phyloP scores from a whole-genome alignment of 352 stramenopile species.

The Phytophthora macrochlamydospora region DNA sequence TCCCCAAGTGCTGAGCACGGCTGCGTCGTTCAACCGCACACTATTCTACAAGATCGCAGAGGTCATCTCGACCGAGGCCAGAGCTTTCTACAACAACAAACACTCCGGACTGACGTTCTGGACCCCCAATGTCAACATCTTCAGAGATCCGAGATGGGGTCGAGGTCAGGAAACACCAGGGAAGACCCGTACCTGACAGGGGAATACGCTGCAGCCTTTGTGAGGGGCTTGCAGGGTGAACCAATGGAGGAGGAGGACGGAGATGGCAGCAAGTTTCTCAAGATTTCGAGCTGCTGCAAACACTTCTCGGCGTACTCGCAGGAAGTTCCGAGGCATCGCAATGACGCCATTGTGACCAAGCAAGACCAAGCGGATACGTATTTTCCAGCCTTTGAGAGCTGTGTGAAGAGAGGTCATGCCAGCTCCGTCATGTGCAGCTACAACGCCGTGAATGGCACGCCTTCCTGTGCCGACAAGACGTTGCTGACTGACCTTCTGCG shows the following conservation, averaged over 20 bases:
- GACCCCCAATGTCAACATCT: constrained; percentile 95
- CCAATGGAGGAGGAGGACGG: constrained; percentile 20
- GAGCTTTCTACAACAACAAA: constrained; percentile 79
- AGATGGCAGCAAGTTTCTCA: constrained; percentile 50
- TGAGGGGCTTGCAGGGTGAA: constrained; percentile 85
- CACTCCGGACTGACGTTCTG: constrained; percentile 90
- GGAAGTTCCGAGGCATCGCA: constrained; percentile 78
- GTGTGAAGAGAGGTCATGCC: constrained; percentile 75
- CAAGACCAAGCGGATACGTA: constrained; percentile 92
- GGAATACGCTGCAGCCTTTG: constrained; percentile 87
- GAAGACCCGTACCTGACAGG: constrained; percentile 91
- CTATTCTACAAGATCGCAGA: constrained; percentile 80
- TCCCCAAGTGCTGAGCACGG: constrained; percentile 87
- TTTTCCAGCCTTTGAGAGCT: constrained; percentile 84
- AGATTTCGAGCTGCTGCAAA: constrained; percentile 90
- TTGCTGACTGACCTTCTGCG: constrained; percentile 84
- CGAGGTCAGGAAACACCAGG: constrained; percentile 88
- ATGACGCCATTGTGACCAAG: constrained; percentile 87
- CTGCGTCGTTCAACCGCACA: constrained; percentile 86
- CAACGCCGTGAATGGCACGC: constrained; percentile 93
- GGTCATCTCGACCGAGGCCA: constrained; percentile 84
- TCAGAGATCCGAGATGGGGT: constrained; percentile 92
- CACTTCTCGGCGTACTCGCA: constrained; percentile 93
- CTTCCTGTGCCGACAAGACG: constrained; percentile 86
- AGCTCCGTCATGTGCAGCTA: constrained; percentile 95